These are phyloP conservation scores for Botrytis galanthina DNA, from an alignment of 2,329 filamentous ascomycete species.

Conservation along the genomic window DNA sequence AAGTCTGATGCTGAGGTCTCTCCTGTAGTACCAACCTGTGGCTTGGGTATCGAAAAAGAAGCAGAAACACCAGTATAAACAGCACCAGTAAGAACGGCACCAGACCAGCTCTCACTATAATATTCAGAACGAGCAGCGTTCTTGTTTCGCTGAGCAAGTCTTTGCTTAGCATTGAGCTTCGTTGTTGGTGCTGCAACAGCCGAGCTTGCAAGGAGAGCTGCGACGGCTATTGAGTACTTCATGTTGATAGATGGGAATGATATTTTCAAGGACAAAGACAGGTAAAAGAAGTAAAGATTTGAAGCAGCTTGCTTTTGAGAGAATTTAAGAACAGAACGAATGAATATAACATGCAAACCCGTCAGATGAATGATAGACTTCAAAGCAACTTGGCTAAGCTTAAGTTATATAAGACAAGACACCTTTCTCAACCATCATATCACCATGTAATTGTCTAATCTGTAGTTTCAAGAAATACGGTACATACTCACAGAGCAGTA, in stretches of 20 bases:
- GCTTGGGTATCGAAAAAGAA: conserved; percentile 40
- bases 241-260: background rate
- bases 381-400: background rate
- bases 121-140: background rate
- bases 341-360: background rate
- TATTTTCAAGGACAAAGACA: background rate
- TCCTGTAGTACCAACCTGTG: conserved; percentile 10
- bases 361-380: background rate
- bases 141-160: conserved; percentile 1
- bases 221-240: conserved; percentile 5
- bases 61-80: conserved; percentile 41
- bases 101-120: conserved; percentile 41
- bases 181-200: conserved; percentile 5
- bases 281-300: background rate
- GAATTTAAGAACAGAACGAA: background rate
- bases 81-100: conserved; percentile 40
- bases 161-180: conserved; percentile 10
- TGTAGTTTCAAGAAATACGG: background rate
- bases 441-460: background rate
- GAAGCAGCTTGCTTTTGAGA: background rate
- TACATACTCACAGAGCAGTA: background rate
- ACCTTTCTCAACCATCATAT: background rate
- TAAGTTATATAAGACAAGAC: background rate
- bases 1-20: conserved; percentile 32
- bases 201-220: background rate